Evolutionary conservation across 2,329 filamentous ascomycete genomes (phyloP), one percentile per base, ranked within the genome.

Genomic region (Diaporthe vaccinii): DNA sequence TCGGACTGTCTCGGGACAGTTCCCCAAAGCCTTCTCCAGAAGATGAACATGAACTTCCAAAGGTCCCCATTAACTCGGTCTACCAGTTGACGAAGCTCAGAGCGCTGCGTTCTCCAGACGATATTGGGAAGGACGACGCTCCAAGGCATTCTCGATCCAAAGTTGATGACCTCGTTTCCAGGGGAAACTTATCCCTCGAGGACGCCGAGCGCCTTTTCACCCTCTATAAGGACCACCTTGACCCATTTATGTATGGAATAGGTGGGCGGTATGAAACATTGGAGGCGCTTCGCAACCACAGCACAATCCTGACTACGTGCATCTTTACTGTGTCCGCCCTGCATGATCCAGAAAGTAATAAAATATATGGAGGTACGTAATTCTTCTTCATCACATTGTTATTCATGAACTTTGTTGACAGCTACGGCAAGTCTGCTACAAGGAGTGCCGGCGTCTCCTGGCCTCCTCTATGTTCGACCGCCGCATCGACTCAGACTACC

Each of bases 201-300:
- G 88, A 89, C 73, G 89, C 88, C 0, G 85, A 90, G 61, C 85
- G 88, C 53, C 80, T 90, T 0, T 90, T 89, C 77, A 80, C 83
- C 3, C 83, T 89, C 12, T 90, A 89, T 76, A 86, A 84, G 65
- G 84, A 87, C 65, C 86, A 85, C 0, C 85, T 90, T 74, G 88
- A 89, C 76, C 84, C 86, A 59, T 85, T 87, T 72, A 83, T 89
- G 76, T 90, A 89, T 74, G 85, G 85, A 2, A 88, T 88, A 34
- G 86, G 88, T 25, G 83, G 88, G 20, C 85, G 87, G 5, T 88
- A 89, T 75, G 83, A 83, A 57, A 86, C 87, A 10, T 80, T 91
- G 1, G 86, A 86, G 0, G 87, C 86, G 9, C 83, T 92, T 8
- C 87, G 91, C 14, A 86, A 87, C 22, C 86, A 85, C 20, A 92